Conservation (phyloP, 1,284 basidiomycete genomes). For the Fomitopsis betulina region DNA sequence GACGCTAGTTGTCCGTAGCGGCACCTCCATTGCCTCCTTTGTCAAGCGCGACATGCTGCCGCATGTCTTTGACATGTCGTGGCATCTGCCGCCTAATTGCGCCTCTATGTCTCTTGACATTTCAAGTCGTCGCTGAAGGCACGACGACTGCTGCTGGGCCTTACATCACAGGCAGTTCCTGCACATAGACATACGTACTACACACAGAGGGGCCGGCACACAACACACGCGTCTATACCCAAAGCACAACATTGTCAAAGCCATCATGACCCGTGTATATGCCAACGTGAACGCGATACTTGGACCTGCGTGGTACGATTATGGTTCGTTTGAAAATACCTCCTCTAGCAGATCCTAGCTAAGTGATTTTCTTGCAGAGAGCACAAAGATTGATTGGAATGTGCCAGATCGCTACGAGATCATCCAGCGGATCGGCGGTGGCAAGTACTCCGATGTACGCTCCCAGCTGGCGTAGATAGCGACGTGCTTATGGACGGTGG, state of each 20-base stretch:
- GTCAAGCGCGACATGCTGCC: not conserved
- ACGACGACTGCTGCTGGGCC: not conserved
- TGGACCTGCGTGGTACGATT: conserved; percentile 78
- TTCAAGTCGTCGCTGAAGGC: not conserved
- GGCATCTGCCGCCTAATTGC: not conserved
- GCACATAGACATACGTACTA: not conserved
- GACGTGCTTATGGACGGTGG: not conserved
- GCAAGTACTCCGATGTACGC: conserved; percentile 89
- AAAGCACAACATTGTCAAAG: not conserved
- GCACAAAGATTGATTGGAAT: conserved; percentile 79
- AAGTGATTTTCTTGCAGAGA: conserved; percentile 40
- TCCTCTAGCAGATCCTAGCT: not conserved
- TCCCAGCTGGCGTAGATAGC: not conserved
- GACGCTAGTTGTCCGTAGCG: not conserved
- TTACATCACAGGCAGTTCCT: not conserved
- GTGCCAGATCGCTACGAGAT: conserved; percentile 98
- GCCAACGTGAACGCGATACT: conserved; percentile 66
- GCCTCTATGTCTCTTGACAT: not conserved
- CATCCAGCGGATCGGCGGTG: conserved; percentile 93
- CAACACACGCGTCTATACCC: not conserved
- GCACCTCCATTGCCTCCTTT: not conserved
- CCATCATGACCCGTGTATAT: conserved; percentile 56
- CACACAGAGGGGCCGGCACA: not conserved
- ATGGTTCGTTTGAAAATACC: conserved; percentile 44
- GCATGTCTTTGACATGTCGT: not conserved